Evolutionary conservation across 2,329 filamentous ascomycete genomes (phyloP).

Genomic region (Colletotrichum orbiculare): DNA sequence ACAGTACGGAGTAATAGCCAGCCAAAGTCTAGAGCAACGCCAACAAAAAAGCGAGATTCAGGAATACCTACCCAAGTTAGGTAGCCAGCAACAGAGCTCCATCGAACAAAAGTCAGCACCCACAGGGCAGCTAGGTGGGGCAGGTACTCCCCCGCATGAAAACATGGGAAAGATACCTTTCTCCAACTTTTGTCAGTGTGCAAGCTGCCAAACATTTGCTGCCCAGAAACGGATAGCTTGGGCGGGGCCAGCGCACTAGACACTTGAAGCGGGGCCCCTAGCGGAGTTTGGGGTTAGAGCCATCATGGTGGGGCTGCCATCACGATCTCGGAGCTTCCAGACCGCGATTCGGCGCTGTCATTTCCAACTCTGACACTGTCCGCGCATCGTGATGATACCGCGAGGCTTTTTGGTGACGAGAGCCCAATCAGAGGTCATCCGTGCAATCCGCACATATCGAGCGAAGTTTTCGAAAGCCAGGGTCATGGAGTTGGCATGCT

Average conservation of each 20-base stretch:
- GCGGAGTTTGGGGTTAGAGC: constrained; percentile 16
- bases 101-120: constrained; percentile 4
- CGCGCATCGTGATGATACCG: constrained; percentile 20
- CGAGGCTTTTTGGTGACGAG: neutral
- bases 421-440: neutral
- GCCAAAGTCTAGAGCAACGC: too few species aligned
- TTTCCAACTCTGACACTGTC: constrained; percentile 4
- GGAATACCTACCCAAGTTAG: too few species aligned
- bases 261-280: constrained; percentile 5
- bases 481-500: constrained; percentile 11
- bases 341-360: constrained; percentile 13
- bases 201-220: constrained; percentile 10
- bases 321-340: constrained; percentile 32
- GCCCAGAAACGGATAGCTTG: constrained; percentile 30
- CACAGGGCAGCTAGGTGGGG: constrained; percentile 1
- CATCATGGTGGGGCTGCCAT: constrained; percentile 18
- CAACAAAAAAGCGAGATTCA: too few species aligned
- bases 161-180: constrained; percentile 27
- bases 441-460: constrained; percentile 9
- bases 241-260: constrained; percentile 21
- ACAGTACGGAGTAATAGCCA: too few species aligned
- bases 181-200: neutral
- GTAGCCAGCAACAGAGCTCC: neutral
- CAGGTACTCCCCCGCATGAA: constrained; percentile 5
- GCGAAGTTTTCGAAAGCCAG: neutral